These are phyloP conservation scores for Betula pendula DNA, from an alignment of 306 rosid genomes.

Conservation along the genomic window DNA sequence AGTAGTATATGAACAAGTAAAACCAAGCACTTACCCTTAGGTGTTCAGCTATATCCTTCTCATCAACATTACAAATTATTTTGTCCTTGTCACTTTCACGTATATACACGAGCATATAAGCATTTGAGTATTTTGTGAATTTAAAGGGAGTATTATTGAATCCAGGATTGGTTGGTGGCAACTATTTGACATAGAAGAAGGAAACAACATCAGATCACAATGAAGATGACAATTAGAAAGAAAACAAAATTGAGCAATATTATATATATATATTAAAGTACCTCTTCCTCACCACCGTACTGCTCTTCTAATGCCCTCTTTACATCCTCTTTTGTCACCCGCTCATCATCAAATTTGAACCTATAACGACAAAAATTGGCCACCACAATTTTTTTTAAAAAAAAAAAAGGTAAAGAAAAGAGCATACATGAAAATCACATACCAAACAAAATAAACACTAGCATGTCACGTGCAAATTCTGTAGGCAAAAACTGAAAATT, in stretches of 20 bases:
- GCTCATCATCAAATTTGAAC: constrained; percentile 93
- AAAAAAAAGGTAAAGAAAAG: too few relatives aligned
- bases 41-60: constrained; percentile 86
- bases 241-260: not conserved
- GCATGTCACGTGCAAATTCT: not conserved
- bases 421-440: not conserved
- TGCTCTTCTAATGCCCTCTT: constrained; percentile 94
- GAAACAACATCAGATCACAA: constrained; percentile 20
- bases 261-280: constrained; percentile 22
- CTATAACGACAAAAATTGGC: constrained; percentile 31
- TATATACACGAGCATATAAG: constrained; percentile 94
- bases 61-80: constrained; percentile 84
- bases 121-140: constrained; percentile 88
- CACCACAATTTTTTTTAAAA: not conserved
- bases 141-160: constrained; percentile 84
- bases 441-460: not conserved
- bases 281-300: constrained; percentile 97
- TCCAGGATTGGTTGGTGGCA: constrained; percentile 87
- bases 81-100: constrained; percentile 90
- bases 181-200: constrained; percentile 42
- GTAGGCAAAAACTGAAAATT: not conserved
- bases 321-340: constrained; percentile 81
- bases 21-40: constrained; percentile 56
- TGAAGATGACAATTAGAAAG: constrained; percentile 9
- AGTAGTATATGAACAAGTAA: constrained; percentile 4